phyloP scores from a whole-genome alignment of 805 yeast genomes.

The Ogataea neopini region DNA sequence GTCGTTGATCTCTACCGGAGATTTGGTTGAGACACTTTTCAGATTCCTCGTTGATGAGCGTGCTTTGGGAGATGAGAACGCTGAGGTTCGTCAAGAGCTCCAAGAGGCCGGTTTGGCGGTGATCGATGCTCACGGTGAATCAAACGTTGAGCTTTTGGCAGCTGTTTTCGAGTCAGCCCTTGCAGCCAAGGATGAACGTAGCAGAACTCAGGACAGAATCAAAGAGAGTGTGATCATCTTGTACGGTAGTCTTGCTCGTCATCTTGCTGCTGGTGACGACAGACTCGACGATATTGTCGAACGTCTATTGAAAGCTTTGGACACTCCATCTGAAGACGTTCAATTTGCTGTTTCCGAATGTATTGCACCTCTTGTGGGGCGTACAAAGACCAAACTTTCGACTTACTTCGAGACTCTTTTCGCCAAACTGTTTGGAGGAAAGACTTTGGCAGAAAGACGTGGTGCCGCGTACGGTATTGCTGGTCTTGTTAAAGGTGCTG shows the following conservation, averaged over 20 bases:
- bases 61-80: slow-evolving; percentile 75
- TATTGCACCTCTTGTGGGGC: slow-evolving; percentile 75
- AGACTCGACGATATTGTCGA: slow-evolving; percentile 67
- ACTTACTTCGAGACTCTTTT: slow-evolving; percentile 59
- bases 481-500: slow-evolving; percentile 89
- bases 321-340: slow-evolving; percentile 86
- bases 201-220: slow-evolving; percentile 56
- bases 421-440: slow-evolving; percentile 57
- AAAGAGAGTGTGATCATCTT: slow-evolving; percentile 81
- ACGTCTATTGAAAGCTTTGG: slow-evolving; percentile 70
- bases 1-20: slow-evolving; percentile 41
- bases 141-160: slow-evolving; percentile 68
- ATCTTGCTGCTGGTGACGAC: slow-evolving; percentile 64
- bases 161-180: slow-evolving; percentile 78
- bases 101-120: slow-evolving; percentile 86
- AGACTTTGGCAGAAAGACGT: slow-evolving; percentile 56
- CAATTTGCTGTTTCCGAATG: slow-evolving; percentile 87
- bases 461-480: slow-evolving; percentile 98
- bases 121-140: slow-evolving; percentile 64
- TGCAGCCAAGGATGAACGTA: slow-evolving; percentile 47
- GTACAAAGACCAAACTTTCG: slow-evolving; percentile 51
- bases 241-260: slow-evolving; percentile 90
- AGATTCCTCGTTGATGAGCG: slow-evolving; percentile 55
- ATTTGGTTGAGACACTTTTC: slow-evolving; percentile 55
- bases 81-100: slow-evolving; percentile 73